Conservation (phyloP, 2,329 filamentous ascomycete genomes). For the Monosporascus sp. region DNA sequence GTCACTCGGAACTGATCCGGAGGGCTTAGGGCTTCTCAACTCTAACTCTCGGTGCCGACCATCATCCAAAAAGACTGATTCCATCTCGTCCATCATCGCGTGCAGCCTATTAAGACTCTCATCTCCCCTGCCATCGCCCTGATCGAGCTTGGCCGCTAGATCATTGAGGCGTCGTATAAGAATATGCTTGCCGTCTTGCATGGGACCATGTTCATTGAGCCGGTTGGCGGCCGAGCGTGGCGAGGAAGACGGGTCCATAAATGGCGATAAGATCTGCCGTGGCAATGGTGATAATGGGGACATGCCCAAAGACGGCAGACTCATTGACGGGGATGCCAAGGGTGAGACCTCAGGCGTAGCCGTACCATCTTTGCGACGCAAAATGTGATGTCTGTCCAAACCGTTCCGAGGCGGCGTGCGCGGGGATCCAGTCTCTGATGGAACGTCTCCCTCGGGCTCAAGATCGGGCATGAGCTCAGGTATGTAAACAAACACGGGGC, state of each 20-base stretch:
- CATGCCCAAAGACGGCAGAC: conserved; percentile 20
- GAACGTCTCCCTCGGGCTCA: conserved; percentile 12
- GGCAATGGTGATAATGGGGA: conserved; percentile 23
- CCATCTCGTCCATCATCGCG: conserved; percentile 39
- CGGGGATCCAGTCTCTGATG: conserved; percentile 9
- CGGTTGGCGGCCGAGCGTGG: conserved; percentile 11
- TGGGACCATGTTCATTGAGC: conserved; percentile 19
- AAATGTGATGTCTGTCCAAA: conserved; percentile 5
- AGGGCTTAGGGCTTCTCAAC: conserved; percentile 8
- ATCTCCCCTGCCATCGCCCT: conserved; percentile 18
- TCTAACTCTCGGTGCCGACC: conserved; percentile 10
- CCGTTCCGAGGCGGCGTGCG: conserved; percentile 14
- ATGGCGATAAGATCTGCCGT: conserved; percentile 17
- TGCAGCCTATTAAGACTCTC: conserved; percentile 32
- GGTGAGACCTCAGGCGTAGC: conserved; percentile 16
- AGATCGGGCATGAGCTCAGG: conserved; percentile 3
- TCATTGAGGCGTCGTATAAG: conserved; percentile 38
- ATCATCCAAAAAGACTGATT: conserved; percentile 19
- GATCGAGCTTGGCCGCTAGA: conserved; percentile 17
- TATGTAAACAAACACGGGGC: too few species aligned
- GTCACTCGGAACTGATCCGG: conserved; percentile 7
- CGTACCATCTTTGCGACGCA: conserved; percentile 12
- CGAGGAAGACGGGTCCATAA: conserved; percentile 15
- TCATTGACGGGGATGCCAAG: conserved; percentile 21
- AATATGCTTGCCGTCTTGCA: conserved; percentile 36